These are phyloP conservation scores for Botryotinia narcissicola DNA, from an alignment of 2,329 filamentous ascomycete genomes.

Conservation along the genomic window DNA sequence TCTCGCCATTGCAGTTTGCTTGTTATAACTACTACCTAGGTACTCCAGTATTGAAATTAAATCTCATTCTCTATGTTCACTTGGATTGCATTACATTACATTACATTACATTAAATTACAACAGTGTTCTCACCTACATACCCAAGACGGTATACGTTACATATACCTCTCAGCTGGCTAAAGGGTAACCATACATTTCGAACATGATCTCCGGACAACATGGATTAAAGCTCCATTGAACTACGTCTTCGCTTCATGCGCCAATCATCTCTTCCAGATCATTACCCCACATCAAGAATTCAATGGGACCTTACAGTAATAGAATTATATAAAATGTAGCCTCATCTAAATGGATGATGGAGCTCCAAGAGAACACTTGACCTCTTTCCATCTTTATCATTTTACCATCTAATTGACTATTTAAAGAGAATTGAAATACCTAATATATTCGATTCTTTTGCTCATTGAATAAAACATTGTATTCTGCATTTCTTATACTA, in stretches of 20 bases:
- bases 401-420: background rate
- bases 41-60: background rate
- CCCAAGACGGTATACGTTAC: background rate
- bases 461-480: background rate
- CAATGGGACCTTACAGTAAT: constrained; percentile 10
- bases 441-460: background rate
- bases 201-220: constrained; percentile 2
- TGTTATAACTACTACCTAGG: background rate
- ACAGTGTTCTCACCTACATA: background rate
- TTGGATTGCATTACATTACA: background rate
- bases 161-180: background rate
- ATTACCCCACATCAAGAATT: constrained; percentile 10
- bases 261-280: background rate
- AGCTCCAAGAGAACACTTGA: constrained; percentile 17
- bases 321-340: constrained; percentile 15
- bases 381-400: constrained; percentile 6
- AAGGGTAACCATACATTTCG: background rate
- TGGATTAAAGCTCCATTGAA: constrained; percentile 2
- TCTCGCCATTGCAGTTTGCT: background rate
- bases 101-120: background rate
- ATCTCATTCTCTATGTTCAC: background rate
- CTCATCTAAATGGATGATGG: constrained; percentile 3
- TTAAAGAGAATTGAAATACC: background rate
- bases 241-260: constrained; percentile 1
- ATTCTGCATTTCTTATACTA: background rate